These are phyloP conservation scores for Sporobolomyces roseus DNA, from an alignment of 768 basidiomycete genomes.

Conservation along the genomic window DNA sequence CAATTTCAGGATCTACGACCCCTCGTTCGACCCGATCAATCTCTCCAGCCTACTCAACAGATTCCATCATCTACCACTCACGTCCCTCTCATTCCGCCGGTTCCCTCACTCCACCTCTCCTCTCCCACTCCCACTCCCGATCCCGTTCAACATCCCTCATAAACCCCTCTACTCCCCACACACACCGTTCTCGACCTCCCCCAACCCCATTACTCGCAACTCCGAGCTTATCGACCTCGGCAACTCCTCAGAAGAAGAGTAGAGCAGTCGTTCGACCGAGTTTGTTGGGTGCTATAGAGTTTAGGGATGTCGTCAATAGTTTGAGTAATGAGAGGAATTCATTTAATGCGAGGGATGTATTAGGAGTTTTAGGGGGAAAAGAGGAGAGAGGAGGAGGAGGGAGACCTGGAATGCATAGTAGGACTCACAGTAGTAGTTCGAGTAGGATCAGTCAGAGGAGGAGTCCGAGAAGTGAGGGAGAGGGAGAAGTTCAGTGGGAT, in stretches of 20 bases:
- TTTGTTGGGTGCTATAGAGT: slow-evolving; percentile 90
- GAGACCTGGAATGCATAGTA: too few relatives aligned
- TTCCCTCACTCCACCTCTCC: too few relatives aligned
- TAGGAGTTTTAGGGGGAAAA: slow-evolving; percentile 24
- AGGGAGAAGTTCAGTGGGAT: not conserved
- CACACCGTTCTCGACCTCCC: slow-evolving; percentile 1
- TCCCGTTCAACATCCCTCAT: too few relatives aligned
- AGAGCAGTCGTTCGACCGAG: slow-evolving; percentile 52
- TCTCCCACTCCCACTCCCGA: slow-evolving; percentile 4
- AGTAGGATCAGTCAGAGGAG: too few relatives aligned
- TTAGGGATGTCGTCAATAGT: slow-evolving; percentile 80
- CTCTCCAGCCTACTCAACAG: slow-evolving; percentile 24
- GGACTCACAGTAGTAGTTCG: too few relatives aligned
- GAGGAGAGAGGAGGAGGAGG: not conserved
- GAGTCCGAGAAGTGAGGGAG: not conserved
- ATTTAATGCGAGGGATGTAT: slow-evolving; percentile 17
- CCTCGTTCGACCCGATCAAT: slow-evolving; percentile 8
- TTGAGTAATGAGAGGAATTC: slow-evolving; percentile 62
- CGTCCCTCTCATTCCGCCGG: too few relatives aligned
- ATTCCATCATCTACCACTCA: slow-evolving; percentile 17
- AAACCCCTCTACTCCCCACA: too few relatives aligned
- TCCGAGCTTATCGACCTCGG: slow-evolving; percentile 5
- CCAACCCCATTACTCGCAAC: not conserved
- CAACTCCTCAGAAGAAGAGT: slow-evolving; percentile 54
- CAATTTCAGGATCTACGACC: slow-evolving; percentile 17